These are phyloP conservation scores for Aspergillus hortae DNA, from an alignment of 2,329 filamentous ascomycete species.

Conservation along the genomic window DNA sequence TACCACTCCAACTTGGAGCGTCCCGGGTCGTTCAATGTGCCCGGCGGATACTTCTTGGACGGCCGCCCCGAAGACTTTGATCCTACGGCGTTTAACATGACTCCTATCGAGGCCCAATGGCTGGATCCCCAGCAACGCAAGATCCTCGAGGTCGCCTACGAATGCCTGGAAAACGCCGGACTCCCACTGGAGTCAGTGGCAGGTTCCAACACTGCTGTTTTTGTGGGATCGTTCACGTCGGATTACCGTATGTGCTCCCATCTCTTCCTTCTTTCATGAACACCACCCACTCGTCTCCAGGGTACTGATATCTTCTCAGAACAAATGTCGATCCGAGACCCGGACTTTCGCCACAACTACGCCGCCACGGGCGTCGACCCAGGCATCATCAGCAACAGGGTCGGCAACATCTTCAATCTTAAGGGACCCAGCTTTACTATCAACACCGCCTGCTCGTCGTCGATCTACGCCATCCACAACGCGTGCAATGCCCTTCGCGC, in stretches of 20 bases:
- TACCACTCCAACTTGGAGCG: constrained; percentile 8
- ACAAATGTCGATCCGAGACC: constrained; percentile 11
- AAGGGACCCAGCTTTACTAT: constrained; percentile 26
- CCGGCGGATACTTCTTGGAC: constrained; percentile 10
- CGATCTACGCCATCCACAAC: constrained; percentile 35
- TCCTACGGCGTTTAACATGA: constrained; percentile 15
- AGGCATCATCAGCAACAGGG: constrained; percentile 17
- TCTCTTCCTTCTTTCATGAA: too few species aligned
- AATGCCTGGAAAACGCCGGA: constrained; percentile 23
- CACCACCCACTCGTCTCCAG: too few species aligned
- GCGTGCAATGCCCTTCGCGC: constrained; percentile 28
- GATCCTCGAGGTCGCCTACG: constrained; percentile 24
- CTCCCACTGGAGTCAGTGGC: constrained; percentile 11
- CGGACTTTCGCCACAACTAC: constrained; percentile 11
- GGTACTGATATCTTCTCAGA: neutral
- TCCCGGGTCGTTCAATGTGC: constrained; percentile 12
- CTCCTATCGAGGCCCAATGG: constrained; percentile 11
- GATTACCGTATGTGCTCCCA: constrained; percentile 10
- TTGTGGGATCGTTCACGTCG: constrained; percentile 12
- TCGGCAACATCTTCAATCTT: constrained; percentile 37
- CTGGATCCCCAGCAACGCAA: constrained; percentile 27
- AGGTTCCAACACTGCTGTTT: constrained; percentile 16
- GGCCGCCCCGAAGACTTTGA: constrained; percentile 18
- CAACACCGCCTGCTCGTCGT: constrained; percentile 40
- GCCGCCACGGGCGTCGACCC: constrained; percentile 14